Conservation (phyloP, 2,329 filamentous ascomycete species). For the Graphiopsis chlorocephala region DNA sequence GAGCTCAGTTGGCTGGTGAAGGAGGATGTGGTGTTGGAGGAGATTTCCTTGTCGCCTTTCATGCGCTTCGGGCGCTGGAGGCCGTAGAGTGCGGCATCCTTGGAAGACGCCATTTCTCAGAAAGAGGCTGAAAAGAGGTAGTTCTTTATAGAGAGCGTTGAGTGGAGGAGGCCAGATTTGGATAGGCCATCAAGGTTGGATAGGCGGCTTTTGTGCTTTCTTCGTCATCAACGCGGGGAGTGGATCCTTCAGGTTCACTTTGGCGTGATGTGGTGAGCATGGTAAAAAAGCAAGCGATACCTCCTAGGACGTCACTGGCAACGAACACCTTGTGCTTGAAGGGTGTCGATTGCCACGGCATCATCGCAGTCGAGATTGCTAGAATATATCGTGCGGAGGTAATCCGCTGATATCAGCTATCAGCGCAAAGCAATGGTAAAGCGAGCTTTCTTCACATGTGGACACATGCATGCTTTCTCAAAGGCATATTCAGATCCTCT, state of each 20-base stretch:
- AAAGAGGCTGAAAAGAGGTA: neutral
- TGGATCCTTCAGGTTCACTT: neutral
- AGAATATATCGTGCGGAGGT: too few species aligned
- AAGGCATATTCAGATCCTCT: too few species aligned
- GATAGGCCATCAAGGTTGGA: constrained; percentile 8
- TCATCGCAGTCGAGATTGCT: neutral
- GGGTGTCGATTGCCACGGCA: neutral
- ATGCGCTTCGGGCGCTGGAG: constrained; percentile 65
- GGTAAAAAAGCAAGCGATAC: neutral
- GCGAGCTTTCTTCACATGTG: too few species aligned
- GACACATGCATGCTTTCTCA: too few species aligned
- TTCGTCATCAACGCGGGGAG: neutral
- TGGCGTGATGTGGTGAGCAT: neutral
- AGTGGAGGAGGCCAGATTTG: neutral
- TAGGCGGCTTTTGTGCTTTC: neutral
- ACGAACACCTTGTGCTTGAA: neutral
- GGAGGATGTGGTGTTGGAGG: constrained; percentile 69
- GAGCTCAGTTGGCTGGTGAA: constrained; percentile 87
- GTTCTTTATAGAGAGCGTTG: neutral
- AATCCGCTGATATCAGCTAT: too few species aligned
- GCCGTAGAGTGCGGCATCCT: constrained; percentile 73
- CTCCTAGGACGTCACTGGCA: neutral
- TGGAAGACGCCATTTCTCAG: constrained; percentile 22
- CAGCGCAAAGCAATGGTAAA: too few species aligned
- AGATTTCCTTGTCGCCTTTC: constrained; percentile 60